phyloP scores from a whole-genome alignment of 306 rosid species.

The Castanopsis chinensis region DNA sequence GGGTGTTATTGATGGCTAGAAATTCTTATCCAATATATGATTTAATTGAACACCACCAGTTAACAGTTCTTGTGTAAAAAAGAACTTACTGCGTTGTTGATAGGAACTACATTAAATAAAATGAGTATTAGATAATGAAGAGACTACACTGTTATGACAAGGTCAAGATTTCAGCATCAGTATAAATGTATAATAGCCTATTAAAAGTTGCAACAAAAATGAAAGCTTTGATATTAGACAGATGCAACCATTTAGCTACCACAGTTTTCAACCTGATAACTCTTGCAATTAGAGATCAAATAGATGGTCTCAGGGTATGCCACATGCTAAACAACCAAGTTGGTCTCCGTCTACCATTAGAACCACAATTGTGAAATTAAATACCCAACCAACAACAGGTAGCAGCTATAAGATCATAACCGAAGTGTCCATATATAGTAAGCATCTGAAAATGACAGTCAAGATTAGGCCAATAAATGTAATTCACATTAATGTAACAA shows the following conservation, averaged over 20 bases:
- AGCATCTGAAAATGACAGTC: neutral
- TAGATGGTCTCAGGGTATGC: neutral
- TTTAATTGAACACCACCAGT: neutral
- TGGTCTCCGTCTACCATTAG: slow-evolving; percentile 5
- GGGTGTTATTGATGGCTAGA: neutral
- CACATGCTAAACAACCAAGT: neutral
- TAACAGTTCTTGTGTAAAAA: neutral
- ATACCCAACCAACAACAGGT: neutral
- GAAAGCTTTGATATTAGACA: neutral
- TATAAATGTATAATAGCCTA: neutral
- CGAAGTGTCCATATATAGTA: neutral
- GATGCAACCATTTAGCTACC: neutral
- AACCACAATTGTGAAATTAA: neutral
- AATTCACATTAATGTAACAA: neutral
- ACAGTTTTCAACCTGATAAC: neutral
- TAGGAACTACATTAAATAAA: neutral
- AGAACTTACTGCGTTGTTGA: neutral
- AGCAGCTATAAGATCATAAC: neutral
- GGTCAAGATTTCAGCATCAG: neutral
- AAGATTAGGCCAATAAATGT: neutral
- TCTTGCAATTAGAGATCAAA: neutral
- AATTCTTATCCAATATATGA: neutral
- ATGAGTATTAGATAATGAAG: neutral
- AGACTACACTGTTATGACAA: neutral
- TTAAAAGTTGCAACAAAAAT: neutral